A percentile compares a stretch with the other conserved stretches of the same genome.
Conservation (phyloP, 108 stramenopile species). For the Fragilariopsis cylindrus region DNA sequence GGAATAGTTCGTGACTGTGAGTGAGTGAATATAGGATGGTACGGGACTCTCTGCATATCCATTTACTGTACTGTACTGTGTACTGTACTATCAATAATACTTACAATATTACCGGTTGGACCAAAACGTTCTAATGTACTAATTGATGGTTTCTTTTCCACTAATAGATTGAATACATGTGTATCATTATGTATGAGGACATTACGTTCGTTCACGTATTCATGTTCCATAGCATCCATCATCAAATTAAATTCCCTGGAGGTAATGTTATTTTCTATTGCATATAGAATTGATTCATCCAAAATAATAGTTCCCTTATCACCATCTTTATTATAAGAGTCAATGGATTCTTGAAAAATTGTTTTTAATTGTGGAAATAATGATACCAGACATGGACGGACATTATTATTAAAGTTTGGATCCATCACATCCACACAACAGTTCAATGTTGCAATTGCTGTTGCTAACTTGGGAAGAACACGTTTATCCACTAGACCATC, state of each 20-base stretch:
- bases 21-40: too few relatives aligned
- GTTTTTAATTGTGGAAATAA: conserved; percentile 16
- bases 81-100: too few relatives aligned
- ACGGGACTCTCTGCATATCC: too few relatives aligned
- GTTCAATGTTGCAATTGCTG: conserved; percentile 36
- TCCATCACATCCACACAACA: conserved; percentile 33
- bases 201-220: conserved; percentile 30
- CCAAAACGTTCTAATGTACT: conserved; percentile 21
- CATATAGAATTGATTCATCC: not conserved
- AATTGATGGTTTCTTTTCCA: conserved; percentile 31
- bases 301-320: not conserved
- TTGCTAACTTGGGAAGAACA: conserved; percentile 40
- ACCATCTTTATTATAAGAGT: conserved; percentile 23
- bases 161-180: conserved; percentile 50
- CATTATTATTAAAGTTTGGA: conserved; percentile 42
- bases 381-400: not conserved
- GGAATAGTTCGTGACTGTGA: not conserved
- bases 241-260: conserved; percentile 47
- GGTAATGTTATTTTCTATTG: conserved; percentile 37
- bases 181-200: conserved; percentile 38
- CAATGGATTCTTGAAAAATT: conserved; percentile 16
- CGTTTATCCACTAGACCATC: conserved; percentile 45
- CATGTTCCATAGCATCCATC: conserved; percentile 35
- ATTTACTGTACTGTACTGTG: too few relatives aligned
- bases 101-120: not conserved